Evolutionary conservation across 2,329 filamentous ascomycete species (phyloP).

Genomic region (Didymella arachidicola): DNA sequence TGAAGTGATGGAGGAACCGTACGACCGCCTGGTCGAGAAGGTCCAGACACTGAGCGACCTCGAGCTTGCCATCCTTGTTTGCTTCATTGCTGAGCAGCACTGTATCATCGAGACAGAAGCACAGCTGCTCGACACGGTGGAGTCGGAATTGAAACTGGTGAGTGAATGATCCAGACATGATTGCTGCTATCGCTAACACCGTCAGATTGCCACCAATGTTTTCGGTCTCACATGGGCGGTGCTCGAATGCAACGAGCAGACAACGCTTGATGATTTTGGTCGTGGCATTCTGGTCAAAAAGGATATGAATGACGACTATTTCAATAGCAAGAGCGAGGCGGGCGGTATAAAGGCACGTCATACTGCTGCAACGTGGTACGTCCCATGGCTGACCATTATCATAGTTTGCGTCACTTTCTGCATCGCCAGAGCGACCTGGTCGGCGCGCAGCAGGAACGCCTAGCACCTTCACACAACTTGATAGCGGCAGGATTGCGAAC

Average conservation of each 20-base stretch:
- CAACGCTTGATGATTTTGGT: slow-evolving; percentile 82
- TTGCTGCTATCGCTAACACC: not conserved
- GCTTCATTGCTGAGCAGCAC: slow-evolving; percentile 81
- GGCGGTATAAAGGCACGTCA: not conserved
- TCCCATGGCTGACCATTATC: slow-evolving; percentile 12
- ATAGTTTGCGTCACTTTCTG: slow-evolving; percentile 31
- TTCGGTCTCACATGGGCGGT: slow-evolving; percentile 77
- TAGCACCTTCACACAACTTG: slow-evolving; percentile 48
- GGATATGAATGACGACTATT: slow-evolving; percentile 36
- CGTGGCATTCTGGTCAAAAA: slow-evolving; percentile 67
- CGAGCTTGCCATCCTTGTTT: slow-evolving; percentile 84
- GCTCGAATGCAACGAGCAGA: slow-evolving; percentile 75
- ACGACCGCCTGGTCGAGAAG: slow-evolving; percentile 59
- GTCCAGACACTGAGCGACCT: slow-evolving; percentile 84
- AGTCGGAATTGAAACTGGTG: slow-evolving; percentile 76
- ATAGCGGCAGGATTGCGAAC: slow-evolving; percentile 73
- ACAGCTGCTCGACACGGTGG: slow-evolving; percentile 70
- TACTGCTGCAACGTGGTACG: not conserved
- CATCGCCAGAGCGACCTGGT: slow-evolving; percentile 26
- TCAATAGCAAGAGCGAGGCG: slow-evolving; percentile 22
- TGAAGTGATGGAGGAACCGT: slow-evolving; percentile 31
- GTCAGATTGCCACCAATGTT: slow-evolving; percentile 69
- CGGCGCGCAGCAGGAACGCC: slow-evolving; percentile 46
- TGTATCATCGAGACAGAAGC: slow-evolving; percentile 81
- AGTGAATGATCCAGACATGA: not conserved